Evolutionary conservation across 352 stramenopile genomes (phyloP), one percentile per base, ranked within the genome.

Genomic region (Globisporangium spiculum): DNA sequence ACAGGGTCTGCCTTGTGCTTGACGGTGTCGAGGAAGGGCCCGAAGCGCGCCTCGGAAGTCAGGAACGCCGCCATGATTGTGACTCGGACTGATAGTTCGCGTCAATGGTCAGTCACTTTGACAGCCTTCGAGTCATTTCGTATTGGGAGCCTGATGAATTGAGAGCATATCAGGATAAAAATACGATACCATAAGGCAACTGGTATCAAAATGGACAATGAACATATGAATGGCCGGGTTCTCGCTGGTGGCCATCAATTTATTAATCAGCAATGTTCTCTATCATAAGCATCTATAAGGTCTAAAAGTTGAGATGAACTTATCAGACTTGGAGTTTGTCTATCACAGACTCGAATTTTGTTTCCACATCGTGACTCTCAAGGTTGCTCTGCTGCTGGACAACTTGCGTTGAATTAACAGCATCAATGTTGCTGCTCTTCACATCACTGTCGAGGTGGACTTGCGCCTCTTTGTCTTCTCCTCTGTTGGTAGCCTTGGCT

Each of bases 51-150:
- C n/a, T 80, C 69, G 0, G 69, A 75, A 12, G 75, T 77, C 59
- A 86, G 68, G 73, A 91, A 89, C 24, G 79, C 79, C 80, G 44
- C 44, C 44, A 90, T 65, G 52, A n/a, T 57, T 16, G 44, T 20
- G 18, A 12, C 22, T 52, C 44, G 16, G 16, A 50, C 3, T 22
- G 44, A 50, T 24, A 5, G 38, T 52, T 7, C 22, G 18, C 44
- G 18, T 4, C 44, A 24, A 52, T 24, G 44, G 6, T 14, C 18
- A 8, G 18, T 12, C 44, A 24, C 44, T 52, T 24, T 52, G 18
- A 8, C 6, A n/a, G 5, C 18, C 18, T 16, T 7, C 18, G 41
- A n/a, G 18, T 6, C 41, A 52, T 12, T 50, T 52, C 18, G 44
- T 3, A 12, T 4, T 10, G 18, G 3, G 22, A 4, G 7, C 2